Evolutionary conservation across 352 stramenopile species (phyloP), one percentile per base, ranked within the genome.

Genomic region (Peronospora tabacina): DNA sequence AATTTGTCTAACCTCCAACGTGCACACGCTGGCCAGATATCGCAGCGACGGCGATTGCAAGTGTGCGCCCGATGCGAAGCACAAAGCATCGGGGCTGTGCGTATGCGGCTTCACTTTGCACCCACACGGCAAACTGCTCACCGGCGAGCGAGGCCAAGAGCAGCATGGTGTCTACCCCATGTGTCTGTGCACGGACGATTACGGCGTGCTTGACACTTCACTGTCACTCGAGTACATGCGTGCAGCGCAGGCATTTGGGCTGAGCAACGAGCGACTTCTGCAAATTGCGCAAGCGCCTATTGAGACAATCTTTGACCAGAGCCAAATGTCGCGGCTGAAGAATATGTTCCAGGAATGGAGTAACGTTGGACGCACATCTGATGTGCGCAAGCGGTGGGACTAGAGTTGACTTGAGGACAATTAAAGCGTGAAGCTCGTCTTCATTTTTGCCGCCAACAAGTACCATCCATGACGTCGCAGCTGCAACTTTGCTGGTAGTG

Each of bases 1-100:
- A 66, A 68, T 90, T 5, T 98, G 93, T 63, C 74, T 96, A 16
- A 97, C 89, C 6, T 97, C 86, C 13, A 98, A 98, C 64, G 78
- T 95, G 20, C 84, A 96, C 68, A 98, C 90, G 15, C 70, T 97
- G 44, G 86, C 84, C 37, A 72, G 91, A 35, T 87, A 88, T 44
- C 67, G 70, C 34, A 48, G 51, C 32, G 51, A 61, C 15, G 70
- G 52, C 37, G 63, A 52, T 12, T 83, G 70, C 39, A 49, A 58
- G 8, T 61, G 53, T 24, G 49, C 42, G 1, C 22, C 15, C n/a
- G 22, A 41, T 33, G 68, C 77, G 13, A 74, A 87, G 44, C 33
- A 56, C 34, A 32, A 53, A 32, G 34, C 48, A 5, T 70, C 67
- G 17, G 61, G 65, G 0, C 58, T 87, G 53, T 82, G 72, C 55